Evolutionary conservation across 257 asterid genomes (phyloP).

Genomic region (Solanum bulbocastanum): DNA sequence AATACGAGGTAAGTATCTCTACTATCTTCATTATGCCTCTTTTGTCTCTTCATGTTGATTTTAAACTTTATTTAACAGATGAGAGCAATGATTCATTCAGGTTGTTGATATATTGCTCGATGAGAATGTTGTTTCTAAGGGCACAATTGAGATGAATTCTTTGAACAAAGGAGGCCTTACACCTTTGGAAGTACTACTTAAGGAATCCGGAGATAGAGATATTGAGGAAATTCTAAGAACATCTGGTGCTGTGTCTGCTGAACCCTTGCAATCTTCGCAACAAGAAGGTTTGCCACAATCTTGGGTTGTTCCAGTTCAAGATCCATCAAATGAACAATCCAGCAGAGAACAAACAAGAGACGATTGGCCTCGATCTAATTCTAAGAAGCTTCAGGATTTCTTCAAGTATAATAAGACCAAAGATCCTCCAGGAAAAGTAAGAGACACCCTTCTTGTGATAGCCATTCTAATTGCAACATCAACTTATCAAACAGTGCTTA

Average conservation of each 20-base stretch:
- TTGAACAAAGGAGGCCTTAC: conserved; percentile 23
- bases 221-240: conserved; percentile 6
- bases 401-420: conserved; percentile 13
- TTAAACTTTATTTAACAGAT: not conserved
- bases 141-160: conserved; percentile 26
- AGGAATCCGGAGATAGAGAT: conserved; percentile 5
- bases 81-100: conserved; percentile 6
- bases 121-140: conserved; percentile 6
- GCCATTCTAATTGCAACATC: conserved; percentile 33
- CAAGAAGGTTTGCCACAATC: not conserved
- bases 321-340: not conserved
- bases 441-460: conserved; percentile 34
- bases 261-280: not conserved
- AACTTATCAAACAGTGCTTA: conserved; percentile 45
- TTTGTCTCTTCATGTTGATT: not conserved
- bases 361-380: not conserved
- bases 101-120: conserved; percentile 28
- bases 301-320: not conserved
- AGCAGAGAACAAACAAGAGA: not conserved
- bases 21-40: not conserved
- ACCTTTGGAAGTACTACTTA: conserved; percentile 22
- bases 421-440: conserved; percentile 31
- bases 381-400: conserved; percentile 4
- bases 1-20: conserved; percentile 24
- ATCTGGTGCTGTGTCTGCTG: conserved; percentile 1